Percentiles rank a stretch among this genome's conserved stretches.
Conservation (phyloP, 2,329 filamentous ascomycete species). For the Fusarium sp. region DNA sequence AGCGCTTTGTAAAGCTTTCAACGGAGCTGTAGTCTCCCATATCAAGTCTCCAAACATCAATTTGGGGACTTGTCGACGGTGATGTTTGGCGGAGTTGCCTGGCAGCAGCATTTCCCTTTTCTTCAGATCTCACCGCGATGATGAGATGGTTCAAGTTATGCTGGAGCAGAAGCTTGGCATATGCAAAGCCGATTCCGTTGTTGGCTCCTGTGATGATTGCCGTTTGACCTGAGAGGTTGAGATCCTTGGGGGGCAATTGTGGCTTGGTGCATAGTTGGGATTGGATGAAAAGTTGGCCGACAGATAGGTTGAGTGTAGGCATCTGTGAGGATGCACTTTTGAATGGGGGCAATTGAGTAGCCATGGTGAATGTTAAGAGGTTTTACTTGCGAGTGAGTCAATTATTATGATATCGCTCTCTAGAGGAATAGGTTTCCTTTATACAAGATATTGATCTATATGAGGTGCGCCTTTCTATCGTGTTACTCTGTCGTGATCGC, state of each 20-base stretch:
- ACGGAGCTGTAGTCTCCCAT: neutral
- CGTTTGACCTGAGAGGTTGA: neutral
- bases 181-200: neutral
- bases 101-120: neutral
- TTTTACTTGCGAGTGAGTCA: fast-evolving
- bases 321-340: neutral
- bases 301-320: neutral
- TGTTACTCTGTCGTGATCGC: too few relatives aligned
- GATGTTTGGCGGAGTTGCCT: neutral
- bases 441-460: fast-evolving
- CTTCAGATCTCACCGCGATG: neutral
- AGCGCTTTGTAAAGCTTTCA: neutral
- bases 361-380: neutral
- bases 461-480: fast-evolving
- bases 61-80: fast-evolving
- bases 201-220: neutral
- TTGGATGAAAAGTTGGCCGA: neutral
- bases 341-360: neutral
- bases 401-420: fast-evolving
- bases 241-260: neutral
- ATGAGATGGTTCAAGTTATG: neutral
- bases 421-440: neutral
- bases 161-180: neutral
- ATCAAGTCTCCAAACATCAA: neutral
- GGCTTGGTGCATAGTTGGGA: neutral